These are phyloP conservation scores for Mortierella sp. DNA, from an alignment of 371 early-diverging fungal genomes.

Conservation along the genomic window DNA sequence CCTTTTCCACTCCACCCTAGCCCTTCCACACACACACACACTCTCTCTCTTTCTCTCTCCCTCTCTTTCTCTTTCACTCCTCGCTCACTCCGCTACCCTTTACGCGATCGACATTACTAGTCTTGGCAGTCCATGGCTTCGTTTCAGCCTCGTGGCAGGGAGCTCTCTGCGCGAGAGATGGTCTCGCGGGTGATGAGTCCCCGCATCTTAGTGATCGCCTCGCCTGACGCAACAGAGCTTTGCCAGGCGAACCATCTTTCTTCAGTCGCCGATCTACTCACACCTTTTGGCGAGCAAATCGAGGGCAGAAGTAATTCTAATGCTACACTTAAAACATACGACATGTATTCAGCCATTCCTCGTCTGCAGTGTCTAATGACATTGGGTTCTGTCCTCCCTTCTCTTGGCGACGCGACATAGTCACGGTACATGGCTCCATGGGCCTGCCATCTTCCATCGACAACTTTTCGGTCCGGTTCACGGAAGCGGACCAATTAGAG, in stretches of 20 bases:
- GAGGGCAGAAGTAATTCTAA: conserved; percentile 72
- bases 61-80: background rate
- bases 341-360: conserved; percentile 2
- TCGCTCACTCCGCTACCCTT: background rate
- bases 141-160: conserved; percentile 26
- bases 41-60: background rate
- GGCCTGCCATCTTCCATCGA: conserved; percentile 72
- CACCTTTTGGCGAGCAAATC: conserved; percentile 85
- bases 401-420: conserved; percentile 48
- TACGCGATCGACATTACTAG: background rate
- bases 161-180: conserved; percentile 60
- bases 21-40: no score
- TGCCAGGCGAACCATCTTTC: conserved; percentile 75
- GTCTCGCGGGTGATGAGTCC: conserved; percentile 77
- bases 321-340: background rate
- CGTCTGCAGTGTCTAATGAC: conserved; percentile 2
- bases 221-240: conserved; percentile 77
- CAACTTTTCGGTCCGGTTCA: conserved; percentile 77
- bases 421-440: conserved; percentile 73
- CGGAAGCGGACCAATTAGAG: conserved; percentile 65
- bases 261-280: conserved; percentile 77
- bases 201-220: conserved; percentile 77
- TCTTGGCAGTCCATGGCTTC: conserved; percentile 6
- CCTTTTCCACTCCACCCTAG: background rate
- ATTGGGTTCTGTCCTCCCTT: background rate